Evolutionary conservation across 2,329 filamentous ascomycete species (phyloP).

Genomic region (Calonectria ilicicola): DNA sequence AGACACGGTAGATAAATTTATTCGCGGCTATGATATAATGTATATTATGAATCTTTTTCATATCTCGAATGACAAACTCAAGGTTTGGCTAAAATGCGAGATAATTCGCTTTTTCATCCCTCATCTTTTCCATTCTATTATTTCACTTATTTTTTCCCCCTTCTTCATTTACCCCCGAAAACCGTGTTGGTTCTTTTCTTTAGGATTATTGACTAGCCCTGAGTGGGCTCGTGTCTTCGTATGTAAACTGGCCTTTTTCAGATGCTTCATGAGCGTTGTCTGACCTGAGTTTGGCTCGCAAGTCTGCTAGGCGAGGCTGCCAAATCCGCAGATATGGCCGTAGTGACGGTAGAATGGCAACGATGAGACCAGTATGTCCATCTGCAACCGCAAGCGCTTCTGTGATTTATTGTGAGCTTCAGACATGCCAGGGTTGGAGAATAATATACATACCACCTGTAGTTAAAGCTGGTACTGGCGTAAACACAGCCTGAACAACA

Average conservation of each 20-base stretch:
- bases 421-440: too few relatives aligned
- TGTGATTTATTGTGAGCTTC: not conserved
- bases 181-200: too few relatives aligned
- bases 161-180: not conserved
- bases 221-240: not conserved
- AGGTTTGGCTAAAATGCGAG: not conserved
- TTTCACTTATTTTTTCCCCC: not conserved
- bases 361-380: not conserved
- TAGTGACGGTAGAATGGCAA: not conserved
- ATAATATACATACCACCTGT: not conserved
- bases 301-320: not conserved
- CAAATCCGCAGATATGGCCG: slow-evolving; percentile 12
- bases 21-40: too few relatives aligned
- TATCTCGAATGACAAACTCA: not conserved
- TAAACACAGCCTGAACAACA: slow-evolving; percentile 8
- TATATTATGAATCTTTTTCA: too few relatives aligned
- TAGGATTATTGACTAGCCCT: not conserved
- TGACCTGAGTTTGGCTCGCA: not conserved
- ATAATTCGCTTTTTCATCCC: not conserved
- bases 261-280: not conserved
- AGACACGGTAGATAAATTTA: too few relatives aligned
- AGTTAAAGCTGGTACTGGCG: not conserved
- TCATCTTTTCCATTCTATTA: not conserved
- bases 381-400: not conserved
- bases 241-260: not conserved